phyloP scores from a whole-genome alignment of 176 grass and related monocot species.

The Bromus sterilis region DNA sequence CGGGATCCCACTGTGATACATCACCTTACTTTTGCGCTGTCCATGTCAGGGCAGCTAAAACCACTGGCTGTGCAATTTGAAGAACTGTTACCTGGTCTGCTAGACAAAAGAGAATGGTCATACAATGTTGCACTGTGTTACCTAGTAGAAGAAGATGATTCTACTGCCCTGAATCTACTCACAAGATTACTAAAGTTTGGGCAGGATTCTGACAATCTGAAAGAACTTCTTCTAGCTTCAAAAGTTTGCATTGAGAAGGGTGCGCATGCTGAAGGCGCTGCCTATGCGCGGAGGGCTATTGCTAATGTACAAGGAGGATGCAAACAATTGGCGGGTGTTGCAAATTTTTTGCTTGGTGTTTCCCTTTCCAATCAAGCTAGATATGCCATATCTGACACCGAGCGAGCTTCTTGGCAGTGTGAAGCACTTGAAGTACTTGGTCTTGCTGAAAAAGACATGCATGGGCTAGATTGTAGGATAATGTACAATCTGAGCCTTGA shows the following conservation, averaged over 20 bases:
- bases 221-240: constrained; percentile 77
- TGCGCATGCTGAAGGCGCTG: constrained; percentile 46
- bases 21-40: constrained; percentile 84
- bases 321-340: constrained; percentile 47
- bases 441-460: constrained; percentile 57
- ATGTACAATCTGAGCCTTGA: constrained; percentile 74
- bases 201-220: constrained; percentile 62
- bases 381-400: constrained; percentile 59
- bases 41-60: constrained; percentile 61
- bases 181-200: constrained; percentile 53
- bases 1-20: constrained; percentile 67
- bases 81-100: constrained; percentile 57
- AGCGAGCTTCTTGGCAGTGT: constrained; percentile 62
- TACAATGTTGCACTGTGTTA: constrained; percentile 92
- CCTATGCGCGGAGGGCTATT: constrained; percentile 64
- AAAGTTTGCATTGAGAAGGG: constrained; percentile 56
- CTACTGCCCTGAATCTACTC: constrained; percentile 63
- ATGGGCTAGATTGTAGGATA: constrained; percentile 52
- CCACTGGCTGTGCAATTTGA: constrained; percentile 67
- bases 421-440: constrained; percentile 65
- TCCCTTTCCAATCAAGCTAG: constrained; percentile 74
- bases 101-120: constrained; percentile 64
- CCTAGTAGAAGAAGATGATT: constrained; percentile 72
- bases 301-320: constrained; percentile 38
- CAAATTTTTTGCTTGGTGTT: constrained; percentile 58